Evolutionary conservation across 257 asterid genomes (phyloP), one percentile per base, ranked within the genome.

Genomic region (Plantago ovata): DNA sequence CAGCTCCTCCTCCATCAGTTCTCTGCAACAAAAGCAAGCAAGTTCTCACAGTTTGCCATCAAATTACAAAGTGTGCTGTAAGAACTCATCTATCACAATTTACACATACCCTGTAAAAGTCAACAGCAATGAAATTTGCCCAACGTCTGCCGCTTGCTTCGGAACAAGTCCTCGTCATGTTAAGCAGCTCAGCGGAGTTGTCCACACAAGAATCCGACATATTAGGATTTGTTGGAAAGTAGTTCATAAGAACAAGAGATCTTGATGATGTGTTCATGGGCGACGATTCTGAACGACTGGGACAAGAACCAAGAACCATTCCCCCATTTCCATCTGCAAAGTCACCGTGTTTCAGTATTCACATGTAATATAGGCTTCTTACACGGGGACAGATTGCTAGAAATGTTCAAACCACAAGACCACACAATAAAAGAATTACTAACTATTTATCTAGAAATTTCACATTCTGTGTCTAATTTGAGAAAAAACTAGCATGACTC

Each of bases 51-150:
- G 38, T 23, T 11, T 42, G n/a, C 32, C 46, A 24, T 20, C 10
- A 12, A 23, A 4, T 18, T 36, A 15, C 6, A 10, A 48, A 33
- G 38, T 7, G 11, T 43, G 46, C 38, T 11, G 16, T 13, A n/a
- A 11, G 43, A 56, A 19, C 18, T 47, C 13, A 0, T 14, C 2
- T 38, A 38, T 53, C 41, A 61, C 46, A 36, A 61, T 32, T 5
- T 21, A 1, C 18, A 14, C 13, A 9, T 74, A 84, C 97, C 82
- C 64, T 73, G 72, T 91, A 91, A 72, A 76, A 91, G 67, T 91
- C 96, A 43, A 91, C 96, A 1, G 98, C 86, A 38, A 91, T 79
- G 77, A 87, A 91, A 76, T 91, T 91, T 1, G 98, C 96, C 98
- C 98, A 91, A 23, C 98, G 75, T 15, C 69, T 75, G 38, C 86